Conservation (phyloP, 257 asterid genomes). For the Solanum paucissectum region DNA sequence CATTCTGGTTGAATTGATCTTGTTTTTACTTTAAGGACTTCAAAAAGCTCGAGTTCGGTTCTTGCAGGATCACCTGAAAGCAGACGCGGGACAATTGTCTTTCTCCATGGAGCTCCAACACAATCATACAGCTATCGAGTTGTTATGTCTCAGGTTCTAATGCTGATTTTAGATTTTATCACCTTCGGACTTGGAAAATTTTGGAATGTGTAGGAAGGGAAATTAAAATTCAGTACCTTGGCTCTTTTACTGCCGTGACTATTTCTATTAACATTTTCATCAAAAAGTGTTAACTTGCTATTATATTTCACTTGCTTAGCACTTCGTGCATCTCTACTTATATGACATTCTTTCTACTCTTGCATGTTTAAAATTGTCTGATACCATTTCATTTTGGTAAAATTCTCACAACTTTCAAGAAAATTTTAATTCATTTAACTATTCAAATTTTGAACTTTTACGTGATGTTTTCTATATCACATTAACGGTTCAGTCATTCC, state of each 20-base stretch:
- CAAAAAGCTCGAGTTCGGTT: background rate
- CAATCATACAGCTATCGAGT: slow-evolving; percentile 92
- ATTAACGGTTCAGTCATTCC: background rate
- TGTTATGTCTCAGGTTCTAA: slow-evolving; percentile 86
- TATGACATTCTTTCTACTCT: background rate
- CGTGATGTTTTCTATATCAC: background rate
- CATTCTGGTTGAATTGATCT: background rate
- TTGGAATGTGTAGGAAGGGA: background rate
- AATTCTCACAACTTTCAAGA: background rate
- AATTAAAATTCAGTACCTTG: background rate
- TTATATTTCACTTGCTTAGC: background rate
- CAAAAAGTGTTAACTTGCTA: background rate
- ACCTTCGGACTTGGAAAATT: background rate
- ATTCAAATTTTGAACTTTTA: background rate
- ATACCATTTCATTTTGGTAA: background rate
- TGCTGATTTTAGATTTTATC: slow-evolving; percentile 1
- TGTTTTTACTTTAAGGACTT: background rate
- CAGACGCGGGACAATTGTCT: slow-evolving; percentile 74
- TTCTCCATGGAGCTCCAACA: slow-evolving; percentile 97
- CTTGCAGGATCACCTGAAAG: slow-evolving; percentile 64
- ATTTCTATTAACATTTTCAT: background rate
- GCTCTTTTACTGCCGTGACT: background rate
- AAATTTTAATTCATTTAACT: background rate
- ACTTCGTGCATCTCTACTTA: background rate
- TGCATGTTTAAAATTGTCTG: background rate